Evolutionary conservation across 257 asterid species (phyloP).

Genomic region (Verbascum thapsus): DNA sequence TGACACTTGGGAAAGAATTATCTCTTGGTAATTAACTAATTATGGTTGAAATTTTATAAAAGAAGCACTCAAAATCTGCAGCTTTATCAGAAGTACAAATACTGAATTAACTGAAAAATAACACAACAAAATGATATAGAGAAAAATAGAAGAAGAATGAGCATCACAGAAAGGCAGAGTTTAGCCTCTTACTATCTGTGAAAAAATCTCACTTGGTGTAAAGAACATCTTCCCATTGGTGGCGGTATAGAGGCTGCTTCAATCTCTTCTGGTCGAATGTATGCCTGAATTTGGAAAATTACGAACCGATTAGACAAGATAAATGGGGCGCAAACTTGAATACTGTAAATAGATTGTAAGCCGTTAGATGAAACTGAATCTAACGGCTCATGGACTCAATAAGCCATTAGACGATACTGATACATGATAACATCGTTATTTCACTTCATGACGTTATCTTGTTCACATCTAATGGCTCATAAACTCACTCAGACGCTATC

Average conservation of each 20-base stretch:
- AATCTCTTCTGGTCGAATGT: slow-evolving; percentile 97
- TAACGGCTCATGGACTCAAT: no score
- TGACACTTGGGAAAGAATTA: slow-evolving; percentile 27
- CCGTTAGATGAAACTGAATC: no score
- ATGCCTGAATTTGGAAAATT: slow-evolving; percentile 56
- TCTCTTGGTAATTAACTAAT: slow-evolving; percentile 25
- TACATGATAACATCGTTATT: no score
- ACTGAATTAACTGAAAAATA: slow-evolving; percentile 35
- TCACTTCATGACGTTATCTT: no score
- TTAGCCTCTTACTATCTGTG: neutral
- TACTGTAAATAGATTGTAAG: no score
- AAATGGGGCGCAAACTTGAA: no score
- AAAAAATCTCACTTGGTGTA: slow-evolving; percentile 81
- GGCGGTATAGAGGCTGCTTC: slow-evolving; percentile 98
- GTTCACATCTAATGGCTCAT: no score
- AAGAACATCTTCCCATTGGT: slow-evolving; percentile 99
- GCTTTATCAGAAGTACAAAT: slow-evolving; percentile 37
- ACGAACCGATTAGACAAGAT: slow-evolving; percentile 16
- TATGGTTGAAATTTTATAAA: slow-evolving; percentile 27
- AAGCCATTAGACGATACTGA: no score
- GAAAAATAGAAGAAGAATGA: slow-evolving; percentile 31
- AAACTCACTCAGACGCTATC: no score
- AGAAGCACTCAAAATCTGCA: slow-evolving; percentile 29
- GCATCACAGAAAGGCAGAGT: slow-evolving; percentile 1
- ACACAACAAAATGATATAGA: slow-evolving; percentile 33